Evolutionary conservation across 371 early-diverging fungal genomes (phyloP).

Genomic region (Mortierella sp.): DNA sequence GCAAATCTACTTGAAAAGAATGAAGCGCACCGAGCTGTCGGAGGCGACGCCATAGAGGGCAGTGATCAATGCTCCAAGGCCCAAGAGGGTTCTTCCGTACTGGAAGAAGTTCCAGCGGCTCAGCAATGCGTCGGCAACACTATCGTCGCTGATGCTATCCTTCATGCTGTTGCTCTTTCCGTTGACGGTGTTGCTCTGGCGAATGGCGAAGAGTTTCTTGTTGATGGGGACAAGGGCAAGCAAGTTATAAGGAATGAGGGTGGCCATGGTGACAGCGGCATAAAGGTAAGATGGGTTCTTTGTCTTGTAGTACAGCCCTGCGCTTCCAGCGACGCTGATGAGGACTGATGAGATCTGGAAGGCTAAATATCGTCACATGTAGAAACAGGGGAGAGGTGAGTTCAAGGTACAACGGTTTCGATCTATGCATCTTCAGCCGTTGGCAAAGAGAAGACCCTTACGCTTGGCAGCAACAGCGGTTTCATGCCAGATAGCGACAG

Average conservation of each 20-base stretch:
- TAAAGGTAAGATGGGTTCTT: slow-evolving; percentile 46
- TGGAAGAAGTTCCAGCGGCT: slow-evolving; percentile 33
- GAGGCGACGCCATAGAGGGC: slow-evolving; percentile 28
- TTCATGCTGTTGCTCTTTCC: slow-evolving; percentile 42
- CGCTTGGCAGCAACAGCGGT: slow-evolving; percentile 18
- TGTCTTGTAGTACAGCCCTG: slow-evolving; percentile 37
- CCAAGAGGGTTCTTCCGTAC: slow-evolving; percentile 24
- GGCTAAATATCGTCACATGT: slow-evolving; percentile 7
- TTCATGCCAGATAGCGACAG: slow-evolving; percentile 45
- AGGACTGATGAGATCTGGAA: slow-evolving; percentile 10
- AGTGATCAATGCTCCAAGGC: slow-evolving; percentile 21
- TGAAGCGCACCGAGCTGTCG: slow-evolving; percentile 34
- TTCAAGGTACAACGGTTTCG: too few species aligned
- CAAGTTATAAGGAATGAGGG: slow-evolving; percentile 25
- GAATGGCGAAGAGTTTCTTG: slow-evolving; percentile 47
- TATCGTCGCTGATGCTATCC: slow-evolving; percentile 36
- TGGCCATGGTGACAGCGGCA: slow-evolving; percentile 24
- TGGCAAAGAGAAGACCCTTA: slow-evolving; percentile 6
- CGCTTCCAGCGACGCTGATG: slow-evolving; percentile 13
- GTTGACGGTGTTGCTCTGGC: slow-evolving; percentile 30
- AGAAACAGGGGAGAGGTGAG: not conserved
- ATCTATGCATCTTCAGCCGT: too few species aligned
- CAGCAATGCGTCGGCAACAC: slow-evolving; percentile 19
- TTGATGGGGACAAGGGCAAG: slow-evolving; percentile 14
- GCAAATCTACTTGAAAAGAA: slow-evolving; percentile 27